phyloP scores from a whole-genome alignment of 192 early-diverging fungal species.

The Backusella sp. region DNA sequence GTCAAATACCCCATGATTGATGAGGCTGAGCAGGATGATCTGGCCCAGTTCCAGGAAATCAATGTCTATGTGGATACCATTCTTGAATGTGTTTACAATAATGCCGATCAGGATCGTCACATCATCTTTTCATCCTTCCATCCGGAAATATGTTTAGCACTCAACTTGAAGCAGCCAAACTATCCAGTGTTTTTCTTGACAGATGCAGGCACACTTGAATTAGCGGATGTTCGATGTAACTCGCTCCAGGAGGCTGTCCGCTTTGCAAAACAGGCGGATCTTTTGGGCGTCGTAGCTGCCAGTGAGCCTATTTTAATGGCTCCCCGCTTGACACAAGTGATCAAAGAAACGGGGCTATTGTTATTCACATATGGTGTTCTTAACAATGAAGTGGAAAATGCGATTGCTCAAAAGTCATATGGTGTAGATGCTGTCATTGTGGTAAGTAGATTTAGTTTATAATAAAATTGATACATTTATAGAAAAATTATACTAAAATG shows the following conservation, averaged over 20 bases:
- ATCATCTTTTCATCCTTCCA: conserved; percentile 95
- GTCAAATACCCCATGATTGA: conserved; percentile 94
- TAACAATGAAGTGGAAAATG: conserved; percentile 74
- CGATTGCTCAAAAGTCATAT: conserved; percentile 67
- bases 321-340: conserved; percentile 65
- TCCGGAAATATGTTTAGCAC: conserved; percentile 81
- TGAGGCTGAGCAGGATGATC: conserved; percentile 77
- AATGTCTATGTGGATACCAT: conserved; percentile 88
- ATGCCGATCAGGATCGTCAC: conserved; percentile 55
- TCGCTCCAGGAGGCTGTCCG: conserved; percentile 75
- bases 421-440: conserved; percentile 90
- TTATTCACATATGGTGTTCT: conserved; percentile 83
- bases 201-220: conserved; percentile 69
- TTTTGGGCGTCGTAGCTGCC: conserved; percentile 80
- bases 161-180: conserved; percentile 83
- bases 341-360: conserved; percentile 67
- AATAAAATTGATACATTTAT: not conserved
- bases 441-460: conserved; percentile 34
- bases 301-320: conserved; percentile 74
- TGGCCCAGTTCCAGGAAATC: conserved; percentile 71
- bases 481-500: not conserved
- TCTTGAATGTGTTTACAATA: conserved; percentile 70
- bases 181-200: conserved; percentile 94
- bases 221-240: conserved; percentile 81
- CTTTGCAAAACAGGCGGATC: conserved; percentile 68